phyloP scores from a whole-genome alignment of 192 early-diverging fungal species.

The Backusella macrospora region DNA sequence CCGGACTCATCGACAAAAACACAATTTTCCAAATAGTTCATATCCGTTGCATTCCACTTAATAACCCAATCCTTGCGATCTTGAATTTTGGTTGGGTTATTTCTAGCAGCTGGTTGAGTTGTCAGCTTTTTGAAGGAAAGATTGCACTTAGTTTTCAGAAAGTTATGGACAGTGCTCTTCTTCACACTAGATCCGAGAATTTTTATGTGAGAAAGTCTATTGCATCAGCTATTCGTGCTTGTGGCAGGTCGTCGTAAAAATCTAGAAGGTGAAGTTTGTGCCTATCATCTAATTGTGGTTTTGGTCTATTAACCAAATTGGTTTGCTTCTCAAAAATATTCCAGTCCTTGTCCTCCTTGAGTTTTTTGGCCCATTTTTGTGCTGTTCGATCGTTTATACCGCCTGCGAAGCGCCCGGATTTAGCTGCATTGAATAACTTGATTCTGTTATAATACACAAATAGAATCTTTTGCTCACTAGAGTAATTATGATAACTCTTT shows the following conservation, averaged over 20 bases:
- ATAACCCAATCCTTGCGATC: slow-evolving; percentile 4
- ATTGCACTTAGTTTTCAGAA: slow-evolving; percentile 14
- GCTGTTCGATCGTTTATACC: not conserved
- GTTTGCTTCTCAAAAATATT: not conserved
- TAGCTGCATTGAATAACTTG: not conserved
- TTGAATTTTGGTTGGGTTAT: slow-evolving; percentile 13
- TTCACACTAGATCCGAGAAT: slow-evolving; percentile 6
- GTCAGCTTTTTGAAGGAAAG: slow-evolving; percentile 17
- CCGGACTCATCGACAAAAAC: slow-evolving; percentile 22
- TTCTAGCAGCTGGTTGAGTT: slow-evolving; percentile 6
- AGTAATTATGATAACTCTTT: slow-evolving; percentile 14
- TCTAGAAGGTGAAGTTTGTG: slow-evolving; percentile 18
- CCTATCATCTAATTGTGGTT: slow-evolving; percentile 14
- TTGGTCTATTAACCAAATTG: slow-evolving; percentile 18
- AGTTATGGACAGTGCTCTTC: slow-evolving; percentile 7
- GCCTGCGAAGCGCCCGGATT: slow-evolving; percentile 12
- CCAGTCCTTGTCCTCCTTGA: slow-evolving; percentile 19
- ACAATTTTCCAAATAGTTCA: slow-evolving; percentile 22
- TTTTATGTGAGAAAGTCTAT: not conserved
- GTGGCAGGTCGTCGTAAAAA: slow-evolving; percentile 3
- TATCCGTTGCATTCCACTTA: slow-evolving; percentile 13
- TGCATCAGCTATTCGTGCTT: slow-evolving; percentile 9
- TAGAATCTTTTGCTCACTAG: slow-evolving; percentile 11
- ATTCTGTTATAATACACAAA: slow-evolving; percentile 15
- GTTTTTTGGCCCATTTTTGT: slow-evolving; percentile 18